Evolutionary conservation across 2,329 filamentous ascomycete species (phyloP), one percentile per base, ranked within the genome.

Genomic region (Mollisiaceae sp.): DNA sequence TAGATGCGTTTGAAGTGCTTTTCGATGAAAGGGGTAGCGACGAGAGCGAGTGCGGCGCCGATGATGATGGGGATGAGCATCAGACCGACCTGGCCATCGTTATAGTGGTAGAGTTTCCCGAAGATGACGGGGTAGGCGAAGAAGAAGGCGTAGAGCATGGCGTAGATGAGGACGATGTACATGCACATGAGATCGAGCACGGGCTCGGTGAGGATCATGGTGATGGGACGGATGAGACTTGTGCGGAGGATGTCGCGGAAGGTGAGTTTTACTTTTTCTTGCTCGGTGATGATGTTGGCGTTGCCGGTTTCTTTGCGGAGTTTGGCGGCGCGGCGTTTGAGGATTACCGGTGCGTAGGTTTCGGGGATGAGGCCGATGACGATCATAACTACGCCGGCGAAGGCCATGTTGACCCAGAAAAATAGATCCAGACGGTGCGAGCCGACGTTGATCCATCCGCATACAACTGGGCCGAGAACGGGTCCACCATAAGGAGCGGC

Each of bases 121-220:
- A 89, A 92, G 43, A 92, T 88, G 71, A 91, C 86, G 11, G 86
- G 85, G 76, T 87, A 86, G 15, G 85, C 84, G 24, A 82, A 82
- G 70, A 89, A 87, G 70, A 87, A 80, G 72, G 86, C 79, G 73
- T 85, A 87, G 8, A 86, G 74, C 0, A 82, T 84, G 35, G 81
- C 81, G 68, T 84, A 85, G 63, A 85, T 27, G n/a, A 52, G 24
- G 2, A 27, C 47, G 11, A 27, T 22, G 47, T 52, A 52, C 24
- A 2, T 95, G 69, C 1, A 89, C 87, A 73, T 95, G 89, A 73
- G 94, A 85, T 70, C 96, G 85, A 96, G 91, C 81, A 80, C 74
- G 89, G 81, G 63, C 85, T 80, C 20, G 83, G 78, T 90, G 61
- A 83, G 83, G 67, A 94, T 87, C 0, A 96, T 85, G 1, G 91